Base-by-base conservation (phyloP, 1,139 yeast species). In the Saccharomycopsis phalli region DNA sequence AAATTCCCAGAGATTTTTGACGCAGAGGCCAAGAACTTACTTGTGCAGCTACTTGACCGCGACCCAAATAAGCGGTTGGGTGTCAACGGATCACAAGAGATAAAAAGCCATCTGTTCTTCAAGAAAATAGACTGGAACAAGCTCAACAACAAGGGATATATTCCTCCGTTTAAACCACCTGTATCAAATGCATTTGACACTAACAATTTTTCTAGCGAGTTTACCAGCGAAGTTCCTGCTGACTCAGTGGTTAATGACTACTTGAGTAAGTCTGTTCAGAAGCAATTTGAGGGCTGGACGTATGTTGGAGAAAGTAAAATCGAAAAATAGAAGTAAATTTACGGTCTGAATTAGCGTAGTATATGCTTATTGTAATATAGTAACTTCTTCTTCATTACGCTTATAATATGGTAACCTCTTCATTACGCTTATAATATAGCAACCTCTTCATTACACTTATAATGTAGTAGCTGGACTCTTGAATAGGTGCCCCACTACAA, bases 221-320 rank as follows among this genome's bases (percentile, higher is more conserved):
- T 91, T 58, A 91, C 98, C 7, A 80, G 71, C 54, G 97, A 91
- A 54, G 78, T 81, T 52, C 97, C 98, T 4, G 82, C 87, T 51
- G 98, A 91, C 59, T 82, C 95, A 45, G 97, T 91, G 10, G 96
- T 88, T 20, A 95, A 88, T 57, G 95, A 87, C 56, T 83, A 74
- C 51, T 72, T 76, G 61, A 83, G 86, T 58, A 95, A 83, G 53
- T 76, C 88, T 51, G 95, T 91, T 18, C 98, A 91, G 60, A 80
- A 82, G 57, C 97, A 91, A 62, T 91, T 91, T 68, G 97, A 95
- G 37, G 97, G 98, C 3, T 91, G 98, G 98, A 88, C 96, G 1
- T 88, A 87, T 59, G 86, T 84, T 42, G 95, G 91, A 5, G 48
- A 45, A 30, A 45, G 43, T 26, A 45, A 37, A 21, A 21, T 33